Base-by-base conservation (phyloP, 257 asterid genomes). In the Solanum raphanifolium region DNA sequence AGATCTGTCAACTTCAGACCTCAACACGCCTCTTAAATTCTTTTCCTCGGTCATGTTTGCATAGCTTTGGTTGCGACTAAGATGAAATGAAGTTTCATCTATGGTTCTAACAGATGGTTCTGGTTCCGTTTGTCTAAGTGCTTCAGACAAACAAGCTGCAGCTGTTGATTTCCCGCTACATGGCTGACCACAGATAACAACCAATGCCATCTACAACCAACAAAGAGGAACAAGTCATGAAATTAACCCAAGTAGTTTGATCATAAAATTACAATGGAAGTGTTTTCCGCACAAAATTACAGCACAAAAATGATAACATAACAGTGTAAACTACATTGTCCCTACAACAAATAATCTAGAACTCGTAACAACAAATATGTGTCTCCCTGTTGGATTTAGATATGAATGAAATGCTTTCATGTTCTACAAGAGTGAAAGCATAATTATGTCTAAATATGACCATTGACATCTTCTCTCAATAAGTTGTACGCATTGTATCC, bases 121-220 rank as follows among this genome's bases (percentile, higher is more conserved):
- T 9, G 95, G 46, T 83, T 96, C 99, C 23, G 95, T 69, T 86
- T 96, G 98, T 84, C 89, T 90, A 85, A 97, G 98, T 82, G 99
- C 98, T 89, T 96, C 95, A 38, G 94, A 90, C 23, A 97, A 91
- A 93, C 93, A 92, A 85, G 92, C 85, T 11, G 98, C 98, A 29
- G 99, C 95, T 9, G 93, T 92, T 73, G 99, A 94, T 91, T 97
- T 96, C 46, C 99, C 99, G 82, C 99, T 95, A 90, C 98, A 92
- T 29, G 99, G 99, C 76, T 97, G 99, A 79, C 99, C 99, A 89
- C 99, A 97, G 21, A 97, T 95, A 88, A 97, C 98, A 46, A 97
- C 99, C 90, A 97, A 91, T 82, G 99, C 99, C 99, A 97, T 97
- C 93, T 89, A 92, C 87, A 82, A 85, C 85, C 88, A 74, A 39